Evolutionary conservation across 345 rosid genomes (phyloP), one percentile per base, ranked within the genome.

Genomic region (Eucalyptus tenuipes): DNA sequence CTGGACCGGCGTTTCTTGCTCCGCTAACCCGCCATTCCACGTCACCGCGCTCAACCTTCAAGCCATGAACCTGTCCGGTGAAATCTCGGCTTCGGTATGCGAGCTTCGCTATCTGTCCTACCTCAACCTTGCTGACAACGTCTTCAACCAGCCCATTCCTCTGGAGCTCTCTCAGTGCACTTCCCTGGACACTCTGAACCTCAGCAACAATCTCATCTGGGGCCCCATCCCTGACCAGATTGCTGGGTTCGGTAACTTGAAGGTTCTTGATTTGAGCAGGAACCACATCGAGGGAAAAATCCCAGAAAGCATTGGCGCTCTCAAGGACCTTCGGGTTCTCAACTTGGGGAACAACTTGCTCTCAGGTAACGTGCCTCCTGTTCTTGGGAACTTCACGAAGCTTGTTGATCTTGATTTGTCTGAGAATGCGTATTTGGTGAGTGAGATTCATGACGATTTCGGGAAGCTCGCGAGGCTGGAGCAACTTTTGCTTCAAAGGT

Each of bases 1-100:
- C 93, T 97, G 99, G 99, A 92, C 98, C 71, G 99, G 99, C 42
- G 90, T 97, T 87, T 92, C 95, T 25, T 97, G 99, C 90, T 91
- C 90, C 42, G 50, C 93, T 84, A 68, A 95, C 27, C 91, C 96
- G 86, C 85, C 91, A 25, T 94, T 93, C 85, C 91, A 90, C 90
- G 96, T 97, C 27, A 94, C 96, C 79, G 93, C 97, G 68, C 81
- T 97, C 52, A 93, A 92, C 90, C 99, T 97, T 88, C 98, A 91
- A 92, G 94, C 95, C 87, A 66, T 96, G 80, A 97, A 97, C 94
- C 99, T 97, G 91, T 96, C 99, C 64, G 99, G 99, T 52, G 95
- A 96, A 90, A 94, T 97, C 88, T 94, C 98, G 49, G 88, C 96
- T 89, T 94, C 98, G n/a, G 64, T 96, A 10, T 97, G 99, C 89